Base-by-base conservation (phyloP, 23 red algal genomes). In the Cyanidiococcus yangmingshanensis region DNA sequence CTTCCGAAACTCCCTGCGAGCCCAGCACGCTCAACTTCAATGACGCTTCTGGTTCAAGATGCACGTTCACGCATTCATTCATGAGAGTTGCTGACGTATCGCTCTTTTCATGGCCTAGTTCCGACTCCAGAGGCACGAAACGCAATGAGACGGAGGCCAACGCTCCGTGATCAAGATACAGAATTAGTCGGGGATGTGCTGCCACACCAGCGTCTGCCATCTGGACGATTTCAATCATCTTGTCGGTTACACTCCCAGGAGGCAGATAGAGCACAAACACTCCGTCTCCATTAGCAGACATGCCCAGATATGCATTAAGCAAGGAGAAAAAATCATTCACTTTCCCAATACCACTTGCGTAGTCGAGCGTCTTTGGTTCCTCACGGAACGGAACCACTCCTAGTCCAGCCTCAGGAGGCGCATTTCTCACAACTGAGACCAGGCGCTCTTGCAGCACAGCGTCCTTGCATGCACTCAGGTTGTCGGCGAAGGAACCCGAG, bases 321-420 rank as follows among this genome's bases (percentile, higher is more conserved):
- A 71, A 30, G n/a, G 63, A 17, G 63, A 71, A 71, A 35, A 71
- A 71, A 71, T 71, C 63, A 29, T 35, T 71, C 63, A 71, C 63
- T 29, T 35, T 25, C 12, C 16, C 21, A 30, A 25, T 25, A 30
- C 63, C 63, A 25, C 32, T 71, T 29, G 21, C 3, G 27, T 71
- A 71, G 27, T 71, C 63, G 63, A 27, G 63, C 27, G 63, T 71
- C n/a, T 29, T 2, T 12, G 63, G 63, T 29, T 71, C 32, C 32
- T 71, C 32, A 35, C 32, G 63, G 32, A 32, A 71, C 63, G 21
- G 21, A 35, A 71, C 63, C 12, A 35, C n/a, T 3, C n/a, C 21
- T 29, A 71, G 21, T 12, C 63, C 63, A 7, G 63, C 21, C 27
- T 71, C 63, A 35, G 63, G 63, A 12, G 63, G n/a, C 63, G 63